A percentile compares a stretch with the other conserved stretches of the same genome.
These are phyloP conservation scores for Cyberlindnera maclurae DNA, from an alignment of 805 yeast species.

Conservation along the genomic window DNA sequence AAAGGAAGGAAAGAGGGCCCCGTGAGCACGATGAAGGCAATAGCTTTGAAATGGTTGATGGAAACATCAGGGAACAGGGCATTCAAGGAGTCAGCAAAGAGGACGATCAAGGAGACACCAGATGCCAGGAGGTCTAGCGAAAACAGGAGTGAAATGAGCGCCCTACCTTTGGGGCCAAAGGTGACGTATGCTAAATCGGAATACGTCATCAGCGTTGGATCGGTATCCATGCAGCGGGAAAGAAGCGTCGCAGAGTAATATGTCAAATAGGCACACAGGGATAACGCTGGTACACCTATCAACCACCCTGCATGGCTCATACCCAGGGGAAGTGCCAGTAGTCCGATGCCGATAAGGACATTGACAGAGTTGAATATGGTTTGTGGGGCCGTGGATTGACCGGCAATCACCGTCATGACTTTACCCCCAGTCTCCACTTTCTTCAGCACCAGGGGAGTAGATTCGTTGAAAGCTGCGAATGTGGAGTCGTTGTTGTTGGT, in stretches of 20 bases:
- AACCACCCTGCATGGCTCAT: conserved; percentile 68
- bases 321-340: conserved; percentile 68
- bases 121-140: conserved; percentile 74
- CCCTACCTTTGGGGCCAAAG: conserved; percentile 69
- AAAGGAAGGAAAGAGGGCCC: conserved; percentile 81
- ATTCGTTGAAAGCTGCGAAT: conserved; percentile 38
- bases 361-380: conserved; percentile 73
- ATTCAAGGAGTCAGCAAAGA: conserved; percentile 79
- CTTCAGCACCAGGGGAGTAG: conserved; percentile 48
- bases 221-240: conserved; percentile 72
- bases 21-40: conserved; percentile 64
- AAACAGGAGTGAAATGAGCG: conserved; percentile 65
- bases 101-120: conserved; percentile 72
- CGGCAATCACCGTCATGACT: conserved; percentile 63
- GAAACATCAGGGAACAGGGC: conserved; percentile 55
- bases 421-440: conserved; percentile 72
- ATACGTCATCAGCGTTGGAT: conserved; percentile 74
- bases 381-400: conserved; percentile 77
- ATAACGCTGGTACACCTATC: conserved; percentile 52
- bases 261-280: conserved; percentile 59
- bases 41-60: conserved; percentile 49
- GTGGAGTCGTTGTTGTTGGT: conserved; percentile 25
- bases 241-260: conserved; percentile 71
- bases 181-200: conserved; percentile 88
- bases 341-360: conserved; percentile 69